Evolutionary conservation across 768 basidiomycete genomes (phyloP).

Genomic region (Leccinellum rugosiceps): DNA sequence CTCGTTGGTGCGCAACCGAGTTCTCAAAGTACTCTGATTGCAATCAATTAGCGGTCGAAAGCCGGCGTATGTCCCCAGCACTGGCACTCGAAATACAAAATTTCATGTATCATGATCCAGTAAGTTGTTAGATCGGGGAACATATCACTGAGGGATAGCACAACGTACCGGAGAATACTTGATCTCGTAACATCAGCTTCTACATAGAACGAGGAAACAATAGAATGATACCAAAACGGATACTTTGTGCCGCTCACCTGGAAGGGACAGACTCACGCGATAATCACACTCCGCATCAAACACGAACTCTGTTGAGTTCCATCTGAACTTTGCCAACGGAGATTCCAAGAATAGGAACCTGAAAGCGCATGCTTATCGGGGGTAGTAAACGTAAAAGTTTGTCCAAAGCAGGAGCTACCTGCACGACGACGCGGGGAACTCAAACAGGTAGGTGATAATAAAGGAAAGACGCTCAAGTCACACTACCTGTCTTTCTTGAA

Average conservation of each 20-base stretch:
- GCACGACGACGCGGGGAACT: neutral
- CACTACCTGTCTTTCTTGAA: neutral
- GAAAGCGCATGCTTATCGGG: neutral
- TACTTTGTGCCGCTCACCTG: conserved; percentile 6
- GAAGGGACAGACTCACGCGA: conserved; percentile 5
- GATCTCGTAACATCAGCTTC: no score
- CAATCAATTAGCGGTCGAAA: no score
- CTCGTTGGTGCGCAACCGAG: no score
- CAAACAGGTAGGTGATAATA: neutral
- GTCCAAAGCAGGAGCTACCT: neutral
- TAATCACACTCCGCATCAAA: neutral
- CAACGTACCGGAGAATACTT: no score
- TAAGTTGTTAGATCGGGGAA: no score
- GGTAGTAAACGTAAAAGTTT: neutral
- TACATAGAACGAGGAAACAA: neutral
- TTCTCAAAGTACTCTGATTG: no score
- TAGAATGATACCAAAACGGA: neutral
- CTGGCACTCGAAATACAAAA: no score
- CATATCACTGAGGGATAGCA: no score
- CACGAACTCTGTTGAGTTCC: neutral
- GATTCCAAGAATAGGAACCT: neutral
- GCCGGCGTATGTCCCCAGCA: no score
- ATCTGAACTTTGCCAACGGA: neutral
- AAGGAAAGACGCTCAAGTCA: neutral
- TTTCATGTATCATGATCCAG: no score